Conservation (phyloP, 345 rosid genomes). For the Eucalyptus cloeziana region DNA sequence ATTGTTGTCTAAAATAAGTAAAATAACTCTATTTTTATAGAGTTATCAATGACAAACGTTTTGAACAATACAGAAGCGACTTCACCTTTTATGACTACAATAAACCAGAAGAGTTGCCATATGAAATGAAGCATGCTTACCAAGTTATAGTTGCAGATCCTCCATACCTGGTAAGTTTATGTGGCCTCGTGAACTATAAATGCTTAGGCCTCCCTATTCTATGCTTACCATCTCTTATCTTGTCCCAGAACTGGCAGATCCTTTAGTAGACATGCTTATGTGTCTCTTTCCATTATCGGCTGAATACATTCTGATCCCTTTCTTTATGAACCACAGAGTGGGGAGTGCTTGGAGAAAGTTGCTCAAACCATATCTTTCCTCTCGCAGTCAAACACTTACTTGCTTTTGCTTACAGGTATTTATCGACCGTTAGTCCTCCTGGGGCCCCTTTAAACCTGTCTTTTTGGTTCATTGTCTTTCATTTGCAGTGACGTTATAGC, state of each 20-base stretch:
- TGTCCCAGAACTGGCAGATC: background rate
- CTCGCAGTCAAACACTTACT: constrained; percentile 22
- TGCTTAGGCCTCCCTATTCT: background rate
- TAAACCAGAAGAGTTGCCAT: constrained; percentile 54
- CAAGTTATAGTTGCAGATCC: constrained; percentile 78
- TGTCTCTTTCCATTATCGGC: background rate
- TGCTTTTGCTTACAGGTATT: constrained; percentile 88
- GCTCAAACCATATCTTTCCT: constrained; percentile 62
- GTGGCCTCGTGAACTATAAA: background rate
- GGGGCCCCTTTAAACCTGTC: background rate
- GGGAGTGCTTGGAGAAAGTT: constrained; percentile 78
- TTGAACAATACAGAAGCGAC: constrained; percentile 60
- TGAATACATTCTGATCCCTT: background rate
- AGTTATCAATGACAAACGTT: constrained; percentile 74
- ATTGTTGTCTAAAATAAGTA: too few species aligned
- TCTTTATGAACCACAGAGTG: constrained; percentile 41
- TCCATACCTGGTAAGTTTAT: constrained; percentile 63
- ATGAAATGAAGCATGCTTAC: constrained; percentile 47
- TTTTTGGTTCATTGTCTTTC: background rate
- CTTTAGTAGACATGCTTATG: background rate
- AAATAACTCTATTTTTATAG: too few species aligned
- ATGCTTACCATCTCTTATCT: background rate
- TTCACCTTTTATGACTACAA: constrained; percentile 78
- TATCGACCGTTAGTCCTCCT: background rate
- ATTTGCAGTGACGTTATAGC: background rate